phyloP scores from a whole-genome alignment of 176 grass and related monocot genomes.

The Poa pratensis region DNA sequence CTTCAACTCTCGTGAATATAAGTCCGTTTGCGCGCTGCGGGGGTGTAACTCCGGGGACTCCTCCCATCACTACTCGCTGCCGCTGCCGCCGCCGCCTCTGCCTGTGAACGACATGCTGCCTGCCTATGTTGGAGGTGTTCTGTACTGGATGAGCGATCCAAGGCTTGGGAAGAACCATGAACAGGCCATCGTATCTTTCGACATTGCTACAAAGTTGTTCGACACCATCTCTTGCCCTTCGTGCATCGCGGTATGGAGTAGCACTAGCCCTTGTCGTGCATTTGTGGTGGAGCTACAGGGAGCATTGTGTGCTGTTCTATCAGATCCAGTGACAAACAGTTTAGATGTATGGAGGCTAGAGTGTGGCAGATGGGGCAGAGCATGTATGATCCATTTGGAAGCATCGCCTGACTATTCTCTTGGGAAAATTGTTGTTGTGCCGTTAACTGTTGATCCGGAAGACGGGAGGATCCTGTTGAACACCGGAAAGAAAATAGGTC shows the following conservation, averaged over 20 bases:
- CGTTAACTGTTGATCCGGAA: neutral
- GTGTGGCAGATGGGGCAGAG: constrained; percentile 16
- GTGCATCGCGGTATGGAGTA: neutral
- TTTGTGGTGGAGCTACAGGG: constrained; percentile 22
- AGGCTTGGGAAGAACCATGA: neutral
- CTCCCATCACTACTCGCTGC: too few species aligned
- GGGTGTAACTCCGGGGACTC: neutral
- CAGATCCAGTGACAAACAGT: neutral
- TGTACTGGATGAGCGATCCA: constrained; percentile 30
- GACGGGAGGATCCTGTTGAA: constrained; percentile 1
- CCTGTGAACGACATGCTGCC: constrained; percentile 34
- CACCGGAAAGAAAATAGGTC: neutral
- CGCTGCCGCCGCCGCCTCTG: neutral
- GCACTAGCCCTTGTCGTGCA: neutral
- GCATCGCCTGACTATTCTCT: constrained; percentile 23
- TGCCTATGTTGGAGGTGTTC: neutral
- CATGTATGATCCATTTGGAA: neutral
- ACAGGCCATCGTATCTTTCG: neutral
- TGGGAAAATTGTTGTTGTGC: neutral
- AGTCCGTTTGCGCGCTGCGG: neutral
- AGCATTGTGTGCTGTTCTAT: neutral
- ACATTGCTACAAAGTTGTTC: neutral
- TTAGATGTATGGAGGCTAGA: constrained; percentile 30
- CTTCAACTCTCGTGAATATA: neutral
- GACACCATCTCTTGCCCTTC: constrained; percentile 8